A percentile compares a stretch with the other conserved stretches of the same genome.
phyloP scores from a whole-genome alignment of 305 asterid genomes.

The Rubia balearica region DNA sequence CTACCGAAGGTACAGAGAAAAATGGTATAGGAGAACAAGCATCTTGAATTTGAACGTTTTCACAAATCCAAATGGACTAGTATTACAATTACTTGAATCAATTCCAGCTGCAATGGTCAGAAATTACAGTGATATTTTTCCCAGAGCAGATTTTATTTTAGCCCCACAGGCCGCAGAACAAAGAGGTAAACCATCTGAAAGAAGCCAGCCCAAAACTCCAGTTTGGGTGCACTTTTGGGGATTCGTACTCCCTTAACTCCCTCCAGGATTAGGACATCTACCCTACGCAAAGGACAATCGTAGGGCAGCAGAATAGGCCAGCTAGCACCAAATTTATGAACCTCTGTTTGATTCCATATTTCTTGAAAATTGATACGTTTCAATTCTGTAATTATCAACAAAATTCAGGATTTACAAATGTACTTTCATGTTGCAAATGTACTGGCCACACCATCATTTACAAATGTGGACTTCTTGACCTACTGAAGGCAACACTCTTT shows the following conservation, averaged over 20 bases:
- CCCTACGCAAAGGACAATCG: neutral
- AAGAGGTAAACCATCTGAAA: slow-evolving; percentile 19
- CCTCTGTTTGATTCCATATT: neutral
- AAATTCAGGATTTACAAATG: no score
- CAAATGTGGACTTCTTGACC: neutral
- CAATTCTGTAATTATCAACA: neutral
- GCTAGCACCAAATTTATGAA: neutral
- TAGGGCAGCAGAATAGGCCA: neutral
- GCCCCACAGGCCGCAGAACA: slow-evolving; percentile 16
- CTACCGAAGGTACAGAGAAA: no score
- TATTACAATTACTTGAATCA: no score
- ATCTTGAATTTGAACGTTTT: no score
- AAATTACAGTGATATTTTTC: neutral
- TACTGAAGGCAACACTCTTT: no score
- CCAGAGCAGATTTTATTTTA: neutral
- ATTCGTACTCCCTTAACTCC: slow-evolving; percentile 11
- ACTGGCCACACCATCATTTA: no score
- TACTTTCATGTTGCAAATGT: no score
- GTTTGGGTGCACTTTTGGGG: slow-evolving; percentile 21
- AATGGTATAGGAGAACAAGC: no score
- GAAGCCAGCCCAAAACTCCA: slow-evolving; percentile 24
- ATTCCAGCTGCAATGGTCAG: neutral
- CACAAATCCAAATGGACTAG: no score
- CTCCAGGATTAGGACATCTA: slow-evolving; percentile 1
- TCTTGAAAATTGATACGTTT: neutral